Percentiles rank a stretch among this genome's conserved stretches.
Conservation (phyloP, 148 eudicot species). For the Dysphania ambrosioides region DNA sequence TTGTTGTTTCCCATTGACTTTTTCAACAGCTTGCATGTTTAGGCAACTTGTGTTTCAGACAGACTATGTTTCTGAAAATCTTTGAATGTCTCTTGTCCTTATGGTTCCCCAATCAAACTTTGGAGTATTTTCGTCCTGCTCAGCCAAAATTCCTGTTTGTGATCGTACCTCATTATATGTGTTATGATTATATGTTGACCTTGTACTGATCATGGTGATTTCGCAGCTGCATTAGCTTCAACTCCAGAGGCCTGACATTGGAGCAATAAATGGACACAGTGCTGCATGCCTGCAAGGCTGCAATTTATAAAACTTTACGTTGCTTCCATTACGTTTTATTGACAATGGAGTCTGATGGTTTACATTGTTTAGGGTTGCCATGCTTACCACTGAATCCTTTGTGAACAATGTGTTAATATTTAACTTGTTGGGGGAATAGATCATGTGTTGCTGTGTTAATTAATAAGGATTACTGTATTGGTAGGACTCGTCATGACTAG, state of each 20-base stretch:
- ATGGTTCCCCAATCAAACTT: neutral
- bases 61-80: too few species aligned
- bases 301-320: neutral
- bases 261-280: neutral
- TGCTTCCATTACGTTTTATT: neutral
- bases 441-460: too few species aligned
- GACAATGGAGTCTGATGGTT: neutral
- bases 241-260: conserved; percentile 5
- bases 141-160: neutral
- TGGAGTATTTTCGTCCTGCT: neutral
- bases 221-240: neutral
- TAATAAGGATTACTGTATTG: too few species aligned
- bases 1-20: neutral
- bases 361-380: too few species aligned
- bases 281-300: too few species aligned
- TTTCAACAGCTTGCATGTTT: neutral
- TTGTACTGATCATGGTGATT: neutral
- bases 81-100: neutral
- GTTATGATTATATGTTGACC: too few species aligned
- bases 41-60: neutral
- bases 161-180: neutral
- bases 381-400: too few species aligned
- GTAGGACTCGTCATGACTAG: too few species aligned
- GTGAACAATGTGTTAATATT: too few species aligned
- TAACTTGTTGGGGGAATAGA: too few species aligned